Evolutionary conservation across 495 filamentous ascomycete species (phyloP).

Genomic region (Eremomyces bilateralis): DNA sequence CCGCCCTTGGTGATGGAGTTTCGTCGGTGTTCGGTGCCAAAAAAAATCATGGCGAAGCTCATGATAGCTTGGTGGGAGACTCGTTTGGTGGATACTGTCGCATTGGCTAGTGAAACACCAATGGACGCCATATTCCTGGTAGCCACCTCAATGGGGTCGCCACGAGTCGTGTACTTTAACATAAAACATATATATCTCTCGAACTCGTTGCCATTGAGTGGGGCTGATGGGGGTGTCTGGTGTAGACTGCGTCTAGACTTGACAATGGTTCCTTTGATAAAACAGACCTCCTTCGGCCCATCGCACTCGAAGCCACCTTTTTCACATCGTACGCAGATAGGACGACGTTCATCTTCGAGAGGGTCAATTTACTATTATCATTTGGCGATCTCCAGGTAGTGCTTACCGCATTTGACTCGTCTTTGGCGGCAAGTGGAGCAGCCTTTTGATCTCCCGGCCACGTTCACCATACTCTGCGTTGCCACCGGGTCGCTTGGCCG

Average conservation of each 20-base stretch:
- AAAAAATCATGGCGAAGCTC: constrained; percentile 4
- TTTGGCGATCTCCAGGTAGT: background rate
- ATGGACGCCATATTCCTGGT: background rate
- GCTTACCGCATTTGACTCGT: constrained; percentile 5
- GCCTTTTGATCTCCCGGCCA: constrained; percentile 3
- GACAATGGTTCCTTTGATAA: constrained; percentile 1
- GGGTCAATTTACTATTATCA: background rate
- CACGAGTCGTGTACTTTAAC: background rate
- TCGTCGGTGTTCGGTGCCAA: constrained; percentile 1
- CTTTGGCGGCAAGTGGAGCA: constrained; percentile 4
- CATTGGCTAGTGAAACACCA: background rate
- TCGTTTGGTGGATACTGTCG: background rate
- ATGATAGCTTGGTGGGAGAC: constrained; percentile 1
- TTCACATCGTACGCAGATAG: constrained; percentile 2
- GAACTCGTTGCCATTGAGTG: background rate
- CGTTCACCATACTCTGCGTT: constrained; percentile 4
- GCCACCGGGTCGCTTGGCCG: too few species aligned
- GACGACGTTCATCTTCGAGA: constrained; percentile 2
- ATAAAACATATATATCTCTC: constrained; percentile 3
- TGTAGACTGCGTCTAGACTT: background rate
- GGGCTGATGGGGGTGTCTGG: background rate
- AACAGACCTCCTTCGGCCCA: constrained; percentile 1
- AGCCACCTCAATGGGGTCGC: constrained; percentile 1
- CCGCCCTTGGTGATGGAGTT: background rate
- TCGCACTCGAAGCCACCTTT: constrained; percentile 2